Conservation (phyloP, 129 eudicot species). For the Ambrosia artemisiifolia region DNA sequence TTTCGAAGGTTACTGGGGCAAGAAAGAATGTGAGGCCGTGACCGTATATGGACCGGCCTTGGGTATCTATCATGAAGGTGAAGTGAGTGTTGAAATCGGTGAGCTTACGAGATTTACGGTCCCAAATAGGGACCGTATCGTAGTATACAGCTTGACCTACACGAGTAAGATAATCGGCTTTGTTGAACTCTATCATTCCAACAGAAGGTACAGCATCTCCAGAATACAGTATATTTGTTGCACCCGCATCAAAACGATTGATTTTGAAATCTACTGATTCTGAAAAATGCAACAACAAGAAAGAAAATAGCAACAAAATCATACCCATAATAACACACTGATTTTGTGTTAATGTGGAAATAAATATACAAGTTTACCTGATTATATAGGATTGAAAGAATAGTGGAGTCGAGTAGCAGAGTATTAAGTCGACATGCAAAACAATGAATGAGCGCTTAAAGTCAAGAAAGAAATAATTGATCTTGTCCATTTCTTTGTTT, state of each 20-base stretch:
- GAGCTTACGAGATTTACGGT: slow-evolving; percentile 19
- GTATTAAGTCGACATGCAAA: not conserved
- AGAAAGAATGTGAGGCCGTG: slow-evolving; percentile 48
- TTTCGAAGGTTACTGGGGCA: slow-evolving; percentile 38
- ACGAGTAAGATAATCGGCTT: slow-evolving; percentile 22
- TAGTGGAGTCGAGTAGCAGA: not conserved
- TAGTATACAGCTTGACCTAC: slow-evolving; percentile 41
- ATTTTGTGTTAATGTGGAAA: not conserved
- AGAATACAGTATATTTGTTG: not conserved
- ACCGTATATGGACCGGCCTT: not conserved
- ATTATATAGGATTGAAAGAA: slow-evolving; percentile 11
- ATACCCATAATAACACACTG: not conserved
- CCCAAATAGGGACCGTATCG: slow-evolving; percentile 39
- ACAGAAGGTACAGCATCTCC: slow-evolving; percentile 45
- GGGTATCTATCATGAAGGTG: slow-evolving; percentile 35
- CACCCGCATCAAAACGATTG: not conserved
- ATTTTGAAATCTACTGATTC: slow-evolving; percentile 31
- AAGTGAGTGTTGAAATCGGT: slow-evolving; percentile 45
- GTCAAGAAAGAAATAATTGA: slow-evolving; percentile 13
- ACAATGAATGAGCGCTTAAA: slow-evolving; percentile 10
- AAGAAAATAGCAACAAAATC: slow-evolving; percentile 4
- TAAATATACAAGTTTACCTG: slow-evolving; percentile 18
- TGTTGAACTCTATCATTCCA: slow-evolving; percentile 38
- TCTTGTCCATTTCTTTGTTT: slow-evolving; percentile 8
- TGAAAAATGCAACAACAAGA: slow-evolving; percentile 22